These are phyloP conservation scores for Candida hispaniensis DNA, from an alignment of 805 yeast genomes.

Conservation along the genomic window DNA sequence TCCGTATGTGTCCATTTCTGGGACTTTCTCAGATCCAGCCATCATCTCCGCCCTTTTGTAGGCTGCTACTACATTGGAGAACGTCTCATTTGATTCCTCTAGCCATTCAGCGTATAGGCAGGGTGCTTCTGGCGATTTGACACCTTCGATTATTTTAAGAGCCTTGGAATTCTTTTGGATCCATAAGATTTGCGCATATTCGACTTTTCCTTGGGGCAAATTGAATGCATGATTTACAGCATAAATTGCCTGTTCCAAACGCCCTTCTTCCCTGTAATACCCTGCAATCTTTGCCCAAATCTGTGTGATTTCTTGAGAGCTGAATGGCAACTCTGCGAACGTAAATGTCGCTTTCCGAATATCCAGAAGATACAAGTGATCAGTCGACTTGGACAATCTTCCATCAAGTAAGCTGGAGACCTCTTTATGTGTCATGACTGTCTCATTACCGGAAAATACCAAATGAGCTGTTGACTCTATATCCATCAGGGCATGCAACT, in stretches of 20 bases:
- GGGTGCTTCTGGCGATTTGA: slow-evolving; percentile 21
- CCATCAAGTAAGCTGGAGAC: slow-evolving; percentile 3
- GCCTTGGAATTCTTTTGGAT: slow-evolving; percentile 57
- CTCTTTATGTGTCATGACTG: slow-evolving; percentile 12
- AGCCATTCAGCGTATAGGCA: slow-evolving; percentile 9
- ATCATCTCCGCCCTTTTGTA: slow-evolving; percentile 7
- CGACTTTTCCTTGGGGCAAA: slow-evolving; percentile 32
- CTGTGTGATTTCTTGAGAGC: slow-evolving; percentile 30
- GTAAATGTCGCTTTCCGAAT: slow-evolving; percentile 39
- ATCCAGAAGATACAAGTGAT: slow-evolving; percentile 36
- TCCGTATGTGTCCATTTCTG: no score
- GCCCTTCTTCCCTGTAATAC: slow-evolving; percentile 54
- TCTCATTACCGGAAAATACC: slow-evolving; percentile 9
- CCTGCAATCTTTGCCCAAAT: slow-evolving; percentile 51
- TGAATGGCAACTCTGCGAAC: slow-evolving; percentile 14
- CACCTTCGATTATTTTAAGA: not conserved
- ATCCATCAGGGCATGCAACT: slow-evolving; percentile 54
- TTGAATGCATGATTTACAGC: slow-evolving; percentile 48
- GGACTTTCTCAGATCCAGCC: slow-evolving; percentile 6
- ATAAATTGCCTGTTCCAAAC: slow-evolving; percentile 63
- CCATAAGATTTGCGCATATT: slow-evolving; percentile 79
- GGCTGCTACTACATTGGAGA: slow-evolving; percentile 7
- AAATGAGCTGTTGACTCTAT: slow-evolving; percentile 31
- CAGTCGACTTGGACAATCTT: not conserved
- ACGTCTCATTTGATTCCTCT: slow-evolving; percentile 10